Evolutionary conservation across 2,329 filamentous ascomycete species (phyloP).

Genomic region (Fusarium sp.): DNA sequence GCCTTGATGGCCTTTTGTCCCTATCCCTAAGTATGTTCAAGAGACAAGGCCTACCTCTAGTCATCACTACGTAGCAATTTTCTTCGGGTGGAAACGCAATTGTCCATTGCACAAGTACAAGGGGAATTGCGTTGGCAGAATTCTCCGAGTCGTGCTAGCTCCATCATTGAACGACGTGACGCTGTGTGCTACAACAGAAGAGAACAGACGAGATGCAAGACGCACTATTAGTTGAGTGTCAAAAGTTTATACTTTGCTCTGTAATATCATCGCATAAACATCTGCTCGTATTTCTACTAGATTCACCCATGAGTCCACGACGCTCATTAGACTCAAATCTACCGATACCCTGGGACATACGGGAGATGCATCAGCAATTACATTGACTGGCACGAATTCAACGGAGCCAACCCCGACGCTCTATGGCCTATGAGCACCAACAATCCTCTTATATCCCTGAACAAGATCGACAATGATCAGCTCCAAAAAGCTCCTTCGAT

Average conservation of each 20-base stretch:
- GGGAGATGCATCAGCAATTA: too few species aligned
- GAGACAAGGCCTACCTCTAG: neutral
- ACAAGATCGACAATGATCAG: slow-evolving; percentile 14
- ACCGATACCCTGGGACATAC: too few species aligned
- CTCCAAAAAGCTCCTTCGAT: slow-evolving; percentile 3
- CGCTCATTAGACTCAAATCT: too few species aligned
- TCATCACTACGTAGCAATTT: too few species aligned
- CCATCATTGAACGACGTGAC: slow-evolving; percentile 34
- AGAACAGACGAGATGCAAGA: slow-evolving; percentile 10
- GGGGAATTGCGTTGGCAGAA: slow-evolving; percentile 38
- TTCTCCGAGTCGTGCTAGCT: slow-evolving; percentile 43
- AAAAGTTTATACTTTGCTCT: too few species aligned
- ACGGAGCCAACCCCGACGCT: neutral
- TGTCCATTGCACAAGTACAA: slow-evolving; percentile 39
- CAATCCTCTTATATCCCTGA: slow-evolving; percentile 1
- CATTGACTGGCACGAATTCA: neutral
- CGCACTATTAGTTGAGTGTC: neutral
- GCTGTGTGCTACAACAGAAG: slow-evolving; percentile 20
- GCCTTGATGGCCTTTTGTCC: slow-evolving; percentile 8
- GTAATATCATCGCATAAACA: too few species aligned
- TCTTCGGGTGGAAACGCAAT: slow-evolving; percentile 25
- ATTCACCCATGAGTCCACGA: too few species aligned
- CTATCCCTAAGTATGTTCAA: neutral
- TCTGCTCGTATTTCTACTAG: too few species aligned
- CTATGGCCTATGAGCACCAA: neutral